Evolutionary conservation across 306 rosid species (phyloP).

Genomic region (Vigna radiata): DNA sequence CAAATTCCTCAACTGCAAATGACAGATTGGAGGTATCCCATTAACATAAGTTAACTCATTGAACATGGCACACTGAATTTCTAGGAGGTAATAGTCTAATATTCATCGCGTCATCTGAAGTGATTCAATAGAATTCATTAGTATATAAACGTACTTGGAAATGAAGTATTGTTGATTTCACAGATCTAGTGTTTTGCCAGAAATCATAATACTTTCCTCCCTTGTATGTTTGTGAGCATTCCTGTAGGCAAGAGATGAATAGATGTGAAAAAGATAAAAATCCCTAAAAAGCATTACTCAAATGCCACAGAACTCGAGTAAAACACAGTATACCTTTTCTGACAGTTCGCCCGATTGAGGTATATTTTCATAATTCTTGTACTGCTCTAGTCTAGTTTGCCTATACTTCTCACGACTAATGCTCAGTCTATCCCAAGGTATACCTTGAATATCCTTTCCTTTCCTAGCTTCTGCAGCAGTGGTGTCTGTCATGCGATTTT

Average conservation of each 20-base stretch:
- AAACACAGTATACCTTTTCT: conserved; percentile 60
- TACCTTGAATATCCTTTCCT: conserved; percentile 56
- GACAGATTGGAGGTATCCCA: conserved; percentile 26
- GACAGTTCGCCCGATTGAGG: conserved; percentile 74
- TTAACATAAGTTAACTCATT: conserved; percentile 14
- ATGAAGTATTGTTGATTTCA: conserved; percentile 86
- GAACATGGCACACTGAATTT: background rate
- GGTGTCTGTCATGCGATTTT: conserved; percentile 49
- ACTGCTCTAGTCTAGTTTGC: conserved; percentile 80
- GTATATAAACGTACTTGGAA: conserved; percentile 59
- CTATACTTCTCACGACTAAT: conserved; percentile 58
- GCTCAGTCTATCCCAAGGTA: conserved; percentile 58
- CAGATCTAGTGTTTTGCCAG: conserved; percentile 80
- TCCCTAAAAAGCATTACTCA: conserved; percentile 24
- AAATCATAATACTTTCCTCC: conserved; percentile 72
- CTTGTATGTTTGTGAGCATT: conserved; percentile 65
- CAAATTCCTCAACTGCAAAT: conserved; percentile 81
- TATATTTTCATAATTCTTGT: conserved; percentile 83
- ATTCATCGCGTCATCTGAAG: background rate
- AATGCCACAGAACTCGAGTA: background rate
- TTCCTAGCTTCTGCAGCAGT: conserved; percentile 50
- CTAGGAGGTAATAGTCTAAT: background rate
- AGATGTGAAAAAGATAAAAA: background rate
- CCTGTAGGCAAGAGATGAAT: conserved; percentile 49
- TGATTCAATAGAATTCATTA: background rate